These are phyloP conservation scores for Penicillium sp. DNA, from an alignment of 2,329 filamentous ascomycete species.

Conservation along the genomic window DNA sequence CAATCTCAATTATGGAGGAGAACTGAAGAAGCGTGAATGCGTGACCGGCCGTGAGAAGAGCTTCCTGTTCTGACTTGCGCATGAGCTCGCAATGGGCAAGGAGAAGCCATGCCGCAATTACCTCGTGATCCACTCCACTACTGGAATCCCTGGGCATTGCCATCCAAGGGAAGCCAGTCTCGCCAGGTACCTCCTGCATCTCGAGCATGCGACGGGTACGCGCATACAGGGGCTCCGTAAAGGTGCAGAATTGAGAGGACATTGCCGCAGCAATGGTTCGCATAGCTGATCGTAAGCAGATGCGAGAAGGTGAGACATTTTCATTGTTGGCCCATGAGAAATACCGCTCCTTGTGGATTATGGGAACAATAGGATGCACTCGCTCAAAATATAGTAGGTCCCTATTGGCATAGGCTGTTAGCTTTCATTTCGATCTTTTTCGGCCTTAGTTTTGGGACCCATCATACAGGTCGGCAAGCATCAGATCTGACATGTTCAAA, in stretches of 20 bases:
- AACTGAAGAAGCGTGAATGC: slow-evolving; percentile 3
- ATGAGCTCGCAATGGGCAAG: slow-evolving; percentile 5
- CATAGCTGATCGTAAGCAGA: slow-evolving; percentile 3
- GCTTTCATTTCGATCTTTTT: not conserved
- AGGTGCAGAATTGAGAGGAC: not conserved
- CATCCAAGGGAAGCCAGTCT: not conserved
- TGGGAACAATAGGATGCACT: slow-evolving; percentile 4
- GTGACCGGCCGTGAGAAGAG: not conserved
- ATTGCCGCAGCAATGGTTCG: slow-evolving; percentile 1
- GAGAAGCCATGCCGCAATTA: slow-evolving; percentile 2
- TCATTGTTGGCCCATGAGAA: slow-evolving; percentile 1
- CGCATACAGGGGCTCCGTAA: slow-evolving; percentile 1
- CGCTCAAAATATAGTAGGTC: slow-evolving; percentile 7
- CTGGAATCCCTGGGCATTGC: not conserved
- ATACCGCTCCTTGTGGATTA: slow-evolving; percentile 2
- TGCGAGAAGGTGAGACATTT: not conserved
- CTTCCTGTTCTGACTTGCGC: slow-evolving; percentile 2
- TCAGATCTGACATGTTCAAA: not conserved
- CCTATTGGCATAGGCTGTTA: not conserved
- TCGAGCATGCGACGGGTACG: slow-evolving; percentile 4
- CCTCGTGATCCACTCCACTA: not conserved
- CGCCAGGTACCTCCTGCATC: not conserved
- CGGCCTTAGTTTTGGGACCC: not conserved
- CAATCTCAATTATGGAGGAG: slow-evolving; percentile 1
- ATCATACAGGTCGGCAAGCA: not conserved